A percentile compares a stretch with the other conserved stretches of the same genome.
Evolutionary conservation across 441 rosid genomes (phyloP).

Genomic region (Theobroma grandiflorum): DNA sequence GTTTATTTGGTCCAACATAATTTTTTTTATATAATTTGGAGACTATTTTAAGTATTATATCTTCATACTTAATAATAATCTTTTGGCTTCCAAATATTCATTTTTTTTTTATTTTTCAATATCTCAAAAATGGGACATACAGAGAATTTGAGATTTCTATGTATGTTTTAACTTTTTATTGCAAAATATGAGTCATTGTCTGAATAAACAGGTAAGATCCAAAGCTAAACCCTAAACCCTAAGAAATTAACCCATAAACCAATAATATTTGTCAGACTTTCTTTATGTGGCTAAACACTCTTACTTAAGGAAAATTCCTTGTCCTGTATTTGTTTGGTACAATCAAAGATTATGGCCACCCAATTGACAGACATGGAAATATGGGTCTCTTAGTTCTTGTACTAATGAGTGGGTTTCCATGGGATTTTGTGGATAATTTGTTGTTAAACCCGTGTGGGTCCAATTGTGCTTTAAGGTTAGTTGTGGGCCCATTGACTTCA

Average conservation of each 20-base stretch:
- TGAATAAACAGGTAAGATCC: not conserved
- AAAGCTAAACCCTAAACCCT: not conserved
- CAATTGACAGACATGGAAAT: not conserved
- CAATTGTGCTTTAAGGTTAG: not conserved
- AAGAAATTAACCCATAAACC: conserved; percentile 7
- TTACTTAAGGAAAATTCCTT: conserved; percentile 7
- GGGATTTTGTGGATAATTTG: not conserved
- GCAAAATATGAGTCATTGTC: not conserved
- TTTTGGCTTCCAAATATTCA: too few species aligned
- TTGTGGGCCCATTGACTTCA: not conserved
- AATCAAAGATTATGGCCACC: conserved; percentile 15
- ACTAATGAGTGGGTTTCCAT: not conserved
- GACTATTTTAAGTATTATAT: too few species aligned
- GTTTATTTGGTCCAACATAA: too few species aligned
- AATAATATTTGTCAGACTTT: not conserved
- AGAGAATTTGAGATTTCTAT: not conserved
- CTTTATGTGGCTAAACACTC: conserved; percentile 11
- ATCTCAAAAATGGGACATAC: too few species aligned
- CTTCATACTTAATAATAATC: too few species aligned
- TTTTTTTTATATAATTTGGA: too few species aligned
- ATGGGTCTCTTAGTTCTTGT: not conserved
- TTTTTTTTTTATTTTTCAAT: too few species aligned
- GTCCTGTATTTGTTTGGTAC: not conserved
- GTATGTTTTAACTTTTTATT: not conserved
- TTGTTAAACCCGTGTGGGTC: conserved; percentile 13